Percentiles rank a stretch among this genome's conserved stretches.
Evolutionary conservation across 2,329 filamentous ascomycete species (phyloP).

Genomic region (Botryotinia globosa): DNA sequence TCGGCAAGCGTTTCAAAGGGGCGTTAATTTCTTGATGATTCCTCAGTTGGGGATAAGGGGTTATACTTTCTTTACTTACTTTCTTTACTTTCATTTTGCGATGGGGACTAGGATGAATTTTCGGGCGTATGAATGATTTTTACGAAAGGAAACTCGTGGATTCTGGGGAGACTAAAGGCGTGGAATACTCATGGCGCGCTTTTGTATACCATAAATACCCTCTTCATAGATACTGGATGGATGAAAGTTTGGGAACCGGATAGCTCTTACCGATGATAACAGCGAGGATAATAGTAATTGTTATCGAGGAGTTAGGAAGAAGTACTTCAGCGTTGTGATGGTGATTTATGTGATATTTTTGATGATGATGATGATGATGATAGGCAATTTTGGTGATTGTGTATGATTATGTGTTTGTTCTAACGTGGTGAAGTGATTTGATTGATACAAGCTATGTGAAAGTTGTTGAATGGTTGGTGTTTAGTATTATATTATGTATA

Average conservation of each 20-base stretch:
- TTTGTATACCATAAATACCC: slow-evolving; percentile 12
- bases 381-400: background rate
- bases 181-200: background rate
- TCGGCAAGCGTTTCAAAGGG: slow-evolving; percentile 4
- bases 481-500: background rate
- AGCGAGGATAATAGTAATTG: background rate
- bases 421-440: background rate
- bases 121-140: background rate
- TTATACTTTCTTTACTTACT: background rate
- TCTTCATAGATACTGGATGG: background rate
- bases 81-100: background rate
- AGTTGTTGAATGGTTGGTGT: background rate
- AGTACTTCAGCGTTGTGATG: background rate
- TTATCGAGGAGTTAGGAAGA: background rate
- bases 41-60: background rate
- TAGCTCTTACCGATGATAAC: background rate
- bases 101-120: background rate
- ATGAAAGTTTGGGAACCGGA: background rate
- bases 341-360: background rate
- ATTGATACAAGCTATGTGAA: background rate
- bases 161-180: background rate
- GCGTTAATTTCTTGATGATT: background rate
- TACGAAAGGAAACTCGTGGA: background rate
- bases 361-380: background rate
- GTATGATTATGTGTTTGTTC: background rate